A percentile compares a stretch with the other conserved stretches of the same genome.
phyloP scores from a whole-genome alignment of 2,329 filamentous ascomycete species.

The Gliomastix tumulicola region DNA sequence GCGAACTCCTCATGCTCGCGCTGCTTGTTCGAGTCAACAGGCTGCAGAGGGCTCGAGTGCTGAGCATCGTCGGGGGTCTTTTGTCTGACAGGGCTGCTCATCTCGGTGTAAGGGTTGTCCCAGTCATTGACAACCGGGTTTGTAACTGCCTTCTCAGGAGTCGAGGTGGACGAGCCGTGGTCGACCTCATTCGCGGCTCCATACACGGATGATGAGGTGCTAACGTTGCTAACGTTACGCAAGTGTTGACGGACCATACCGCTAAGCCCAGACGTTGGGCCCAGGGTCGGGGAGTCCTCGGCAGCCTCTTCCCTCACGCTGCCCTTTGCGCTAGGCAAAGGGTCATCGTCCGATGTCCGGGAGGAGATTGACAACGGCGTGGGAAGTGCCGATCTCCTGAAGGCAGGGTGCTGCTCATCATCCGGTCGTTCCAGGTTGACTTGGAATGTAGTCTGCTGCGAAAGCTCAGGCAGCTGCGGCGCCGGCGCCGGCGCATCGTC shows the following conservation, averaged over 20 bases:
- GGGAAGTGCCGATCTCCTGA: slow-evolving; percentile 36
- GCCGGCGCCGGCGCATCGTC: slow-evolving; percentile 19
- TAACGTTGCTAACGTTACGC: slow-evolving; percentile 66
- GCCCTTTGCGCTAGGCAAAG: slow-evolving; percentile 4
- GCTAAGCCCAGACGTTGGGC: slow-evolving; percentile 62
- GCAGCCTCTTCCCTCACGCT: slow-evolving; percentile 14
- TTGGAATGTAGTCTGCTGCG: slow-evolving; percentile 18
- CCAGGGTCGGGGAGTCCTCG: slow-evolving; percentile 73
- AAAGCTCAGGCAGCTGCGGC: slow-evolving; percentile 3
- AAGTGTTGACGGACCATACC: slow-evolving; percentile 81
- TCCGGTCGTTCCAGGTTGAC: slow-evolving; percentile 37
- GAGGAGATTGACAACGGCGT: slow-evolving; percentile 30
- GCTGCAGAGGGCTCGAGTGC: slow-evolving; percentile 2
- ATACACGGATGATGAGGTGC: slow-evolving; percentile 77
- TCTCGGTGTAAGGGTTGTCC: no score
- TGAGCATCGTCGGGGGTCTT: no score
- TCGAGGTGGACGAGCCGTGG: background rate
- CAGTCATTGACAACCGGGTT: no score
- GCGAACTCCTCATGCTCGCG: slow-evolving; percentile 65
- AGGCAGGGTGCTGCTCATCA: slow-evolving; percentile 47
- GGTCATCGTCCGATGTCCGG: slow-evolving; percentile 18
- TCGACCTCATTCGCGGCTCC: slow-evolving; percentile 23
- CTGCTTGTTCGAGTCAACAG: slow-evolving; percentile 21
- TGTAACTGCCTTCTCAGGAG: background rate
- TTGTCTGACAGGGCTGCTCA: no score